Evolutionary conservation across 2,329 filamentous ascomycete genomes (phyloP), one percentile per base, ranked within the genome.

Genomic region (Sphaerulina vaccinii): DNA sequence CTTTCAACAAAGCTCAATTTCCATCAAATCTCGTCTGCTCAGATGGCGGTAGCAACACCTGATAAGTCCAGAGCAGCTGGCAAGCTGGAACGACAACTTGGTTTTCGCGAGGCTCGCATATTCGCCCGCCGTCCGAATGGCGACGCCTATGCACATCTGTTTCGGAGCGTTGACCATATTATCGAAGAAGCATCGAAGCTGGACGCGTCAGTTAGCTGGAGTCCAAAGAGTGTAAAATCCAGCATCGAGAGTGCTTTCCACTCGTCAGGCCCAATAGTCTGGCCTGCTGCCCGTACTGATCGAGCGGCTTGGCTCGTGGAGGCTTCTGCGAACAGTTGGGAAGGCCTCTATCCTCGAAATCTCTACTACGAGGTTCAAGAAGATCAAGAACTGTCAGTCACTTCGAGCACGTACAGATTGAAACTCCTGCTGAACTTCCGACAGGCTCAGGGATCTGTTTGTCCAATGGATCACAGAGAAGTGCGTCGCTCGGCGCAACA

Each of bases 261-360:
- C 9, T 10, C 3, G 9, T 18, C 42, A 9, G 46, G 36, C 5
- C 46, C 46, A 9, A 15, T 11, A 8, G 9, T 49, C 2, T 42
- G 46, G 46, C 46, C 46, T 7, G 23, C 23, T 11, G 24, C 19
- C 15, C 6, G 15, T 16, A 24, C 15, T 10, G 46, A 49, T 22
- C 11, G 24, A 22, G 29, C 46, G n/a, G 23, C 46, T 11, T 49
- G 37, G 46, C 38, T 49, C 7, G 46, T 49, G 6, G 22, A 22
- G n/a, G 46, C 46, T 32, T 7, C 24, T 19, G 27, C 18, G n/a
- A 41, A 49, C 38, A 16, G 35, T 16, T 41, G 46, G 38, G 37
- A 41, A 22, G 46, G 46, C 6, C 24, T 38, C 3, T 49, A 49
- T 16, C 29, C 27, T 19, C 3, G 13, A 19, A 23, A 46, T n/a